Percentiles rank a stretch among this genome's conserved stretches.
Conservation (phyloP, 768 basidiomycete species). For the Cystobasidium tubakii region DNA sequence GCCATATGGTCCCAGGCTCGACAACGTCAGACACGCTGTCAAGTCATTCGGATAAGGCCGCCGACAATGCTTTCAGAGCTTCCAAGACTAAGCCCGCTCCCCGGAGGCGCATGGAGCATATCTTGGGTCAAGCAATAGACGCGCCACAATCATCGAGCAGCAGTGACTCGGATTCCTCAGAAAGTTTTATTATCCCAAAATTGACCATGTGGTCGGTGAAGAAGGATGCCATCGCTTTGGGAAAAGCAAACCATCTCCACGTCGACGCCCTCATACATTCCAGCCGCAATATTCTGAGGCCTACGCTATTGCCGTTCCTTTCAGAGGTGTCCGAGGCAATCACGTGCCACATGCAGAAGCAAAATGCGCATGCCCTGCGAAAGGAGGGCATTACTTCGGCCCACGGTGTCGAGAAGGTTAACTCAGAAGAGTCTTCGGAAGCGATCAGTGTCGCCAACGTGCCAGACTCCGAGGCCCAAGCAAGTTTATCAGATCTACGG, state of each 20-base stretch:
- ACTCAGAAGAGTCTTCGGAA: too few species aligned
- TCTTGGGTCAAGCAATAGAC: neutral
- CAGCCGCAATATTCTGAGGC: conserved; percentile 75
- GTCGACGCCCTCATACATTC: conserved; percentile 85
- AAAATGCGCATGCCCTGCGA: neutral
- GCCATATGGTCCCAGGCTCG: neutral
- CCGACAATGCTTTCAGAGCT: neutral
- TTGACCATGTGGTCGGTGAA: conserved; percentile 23
- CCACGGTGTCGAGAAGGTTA: neutral
- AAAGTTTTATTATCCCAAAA: conserved; percentile 22
- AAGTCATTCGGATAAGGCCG: too few species aligned
- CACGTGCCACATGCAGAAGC: conserved; percentile 57
- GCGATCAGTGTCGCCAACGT: neutral
- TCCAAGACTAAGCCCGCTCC: neutral
- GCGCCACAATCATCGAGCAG: neutral
- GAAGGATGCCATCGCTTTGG: neutral
- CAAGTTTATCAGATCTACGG: conserved; percentile 50
- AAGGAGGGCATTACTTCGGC: neutral
- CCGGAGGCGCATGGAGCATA: neutral
- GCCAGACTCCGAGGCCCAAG: neutral
- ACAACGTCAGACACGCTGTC: neutral
- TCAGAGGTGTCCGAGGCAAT: conserved; percentile 66
- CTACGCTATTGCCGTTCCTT: conserved; percentile 76
- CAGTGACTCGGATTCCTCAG: neutral
- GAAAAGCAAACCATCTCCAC: conserved; percentile 47